phyloP scores from a whole-genome alignment of 208 protist species.

The Acanthamoeba culbertsoni region DNA sequence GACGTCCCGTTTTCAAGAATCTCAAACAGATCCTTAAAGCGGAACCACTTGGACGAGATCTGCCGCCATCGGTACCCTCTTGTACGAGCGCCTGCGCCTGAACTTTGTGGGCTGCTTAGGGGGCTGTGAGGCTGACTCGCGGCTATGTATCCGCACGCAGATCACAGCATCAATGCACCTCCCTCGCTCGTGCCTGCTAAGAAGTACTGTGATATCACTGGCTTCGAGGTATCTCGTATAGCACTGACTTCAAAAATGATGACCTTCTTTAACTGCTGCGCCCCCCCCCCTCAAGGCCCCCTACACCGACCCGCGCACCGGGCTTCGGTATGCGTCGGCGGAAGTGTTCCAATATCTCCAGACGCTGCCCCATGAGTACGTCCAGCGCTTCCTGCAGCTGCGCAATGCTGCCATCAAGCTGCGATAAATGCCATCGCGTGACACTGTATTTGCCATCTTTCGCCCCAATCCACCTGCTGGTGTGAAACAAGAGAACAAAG shows the following conservation, averaged over 20 bases:
- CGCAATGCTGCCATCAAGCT: conserved; percentile 32
- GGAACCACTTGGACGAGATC: background rate
- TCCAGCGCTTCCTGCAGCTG: conserved; percentile 4
- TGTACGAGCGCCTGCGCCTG: background rate
- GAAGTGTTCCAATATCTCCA: conserved; percentile 16
- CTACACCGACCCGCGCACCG: background rate
- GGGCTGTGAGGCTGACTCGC: background rate
- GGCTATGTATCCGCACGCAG: background rate
- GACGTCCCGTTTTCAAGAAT: conserved; percentile 27
- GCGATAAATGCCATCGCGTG: too few species aligned
- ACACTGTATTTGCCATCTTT: too few species aligned
- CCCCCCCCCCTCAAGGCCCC: background rate
- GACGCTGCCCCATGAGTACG: background rate
- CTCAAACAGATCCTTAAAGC: conserved; percentile 60
- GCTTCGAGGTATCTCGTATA: background rate
- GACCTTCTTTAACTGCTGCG: background rate
- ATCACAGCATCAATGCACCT: conserved; percentile 43
- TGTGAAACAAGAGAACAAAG: too few species aligned
- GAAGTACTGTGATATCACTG: conserved; percentile 60
- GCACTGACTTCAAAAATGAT: background rate
- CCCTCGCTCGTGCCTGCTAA: conserved; percentile 49
- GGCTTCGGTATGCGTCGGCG: background rate
- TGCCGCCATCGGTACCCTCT: background rate
- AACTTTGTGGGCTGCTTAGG: background rate
- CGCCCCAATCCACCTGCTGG: too few species aligned